These are phyloP conservation scores for Scheffersomyces amazonensis DNA, from an alignment of 805 yeast genomes.

Conservation along the genomic window DNA sequence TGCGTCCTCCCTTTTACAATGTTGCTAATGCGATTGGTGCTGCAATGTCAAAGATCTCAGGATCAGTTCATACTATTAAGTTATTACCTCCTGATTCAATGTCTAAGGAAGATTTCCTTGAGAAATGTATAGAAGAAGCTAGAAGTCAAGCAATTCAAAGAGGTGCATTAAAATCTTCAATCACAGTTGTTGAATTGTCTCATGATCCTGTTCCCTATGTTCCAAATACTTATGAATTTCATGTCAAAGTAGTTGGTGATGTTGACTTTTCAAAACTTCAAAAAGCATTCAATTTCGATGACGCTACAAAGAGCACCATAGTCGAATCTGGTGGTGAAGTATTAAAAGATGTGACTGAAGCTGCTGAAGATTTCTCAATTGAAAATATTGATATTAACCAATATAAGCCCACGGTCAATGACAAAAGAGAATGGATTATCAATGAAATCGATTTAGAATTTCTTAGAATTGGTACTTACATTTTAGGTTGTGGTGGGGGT, in stretches of 20 bases:
- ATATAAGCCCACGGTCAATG: constrained; percentile 26
- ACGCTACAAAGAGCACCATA: constrained; percentile 3
- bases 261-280: constrained; percentile 31
- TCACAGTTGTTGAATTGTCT: constrained; percentile 19
- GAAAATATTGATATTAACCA: constrained; percentile 7
- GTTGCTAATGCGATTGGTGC: constrained; percentile 49
- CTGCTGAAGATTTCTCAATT: constrained; percentile 4
- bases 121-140: constrained; percentile 12
- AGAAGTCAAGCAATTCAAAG: constrained; percentile 19
- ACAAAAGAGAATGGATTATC: constrained; percentile 34
- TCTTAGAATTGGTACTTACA: constrained; percentile 43
- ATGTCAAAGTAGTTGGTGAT: constrained; percentile 41
- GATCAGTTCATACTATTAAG: constrained; percentile 19
- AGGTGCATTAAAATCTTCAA: constrained; percentile 12
- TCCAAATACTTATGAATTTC: constrained; percentile 29
- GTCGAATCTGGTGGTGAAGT: background rate
- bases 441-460: constrained; percentile 40
- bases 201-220: constrained; percentile 32
- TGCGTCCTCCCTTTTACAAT: constrained; percentile 38
- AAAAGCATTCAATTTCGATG: background rate
- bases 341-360: background rate
- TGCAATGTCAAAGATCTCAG: constrained; percentile 27
- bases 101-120: constrained; percentile 13
- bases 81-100: constrained; percentile 1
- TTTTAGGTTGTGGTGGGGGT: constrained; percentile 53